Base-by-base conservation (phyloP, 2,329 filamentous ascomycete species). In the Fusarium oxysporum region DNA sequence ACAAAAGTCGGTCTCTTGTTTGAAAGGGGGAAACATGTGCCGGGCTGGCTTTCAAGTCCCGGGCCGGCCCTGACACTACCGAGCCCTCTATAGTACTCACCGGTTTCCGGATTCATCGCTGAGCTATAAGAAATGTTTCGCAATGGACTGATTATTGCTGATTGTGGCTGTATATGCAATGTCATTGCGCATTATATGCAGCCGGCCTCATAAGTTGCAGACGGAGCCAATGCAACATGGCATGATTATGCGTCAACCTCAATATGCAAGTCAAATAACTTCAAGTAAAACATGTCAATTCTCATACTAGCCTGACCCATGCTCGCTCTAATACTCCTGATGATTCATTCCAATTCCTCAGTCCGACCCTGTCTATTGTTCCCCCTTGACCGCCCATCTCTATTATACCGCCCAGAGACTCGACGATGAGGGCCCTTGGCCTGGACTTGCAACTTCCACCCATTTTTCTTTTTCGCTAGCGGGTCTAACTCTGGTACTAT, bases 271-370 rank as follows among this genome's bases (percentile, higher is more conserved):
- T 43, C 16, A 40, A 30, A 21, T 30, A 40, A 25, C 23, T 33
- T 35, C 53, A 60, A 51, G 35, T 40, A 44, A 62, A 59, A 33
- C n/a, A 45, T 71, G 43, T 58, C 33, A 58, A 65, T 56, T 54
- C 53, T 33, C 44, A 40, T 61, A 44, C 28, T 65, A n/a, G 45
- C 59, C 45, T 58, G 41, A 68, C 65, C 72, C 71, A 65, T 77
- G 66, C 68, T 74, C 67, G 64, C 72, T 76, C 74, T 74, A 76
- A 67, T 70, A 70, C 67, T 66, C 65, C 70, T 48, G 56, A 68
- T 72, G 55, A 68, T 62, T 61, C 55, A 41, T 48, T 53, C 67
- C 50, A 47, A 43, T 70, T 47, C 62, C 45, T 40, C 57, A 59
- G 54, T 64, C 55, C 68, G 51, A 53, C 59, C 72, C 63, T 59